Percentiles rank a stretch among this genome's conserved stretches.
Evolutionary conservation across 106 monocot species (phyloP).

Genomic region (Hemerocallis citrina): DNA sequence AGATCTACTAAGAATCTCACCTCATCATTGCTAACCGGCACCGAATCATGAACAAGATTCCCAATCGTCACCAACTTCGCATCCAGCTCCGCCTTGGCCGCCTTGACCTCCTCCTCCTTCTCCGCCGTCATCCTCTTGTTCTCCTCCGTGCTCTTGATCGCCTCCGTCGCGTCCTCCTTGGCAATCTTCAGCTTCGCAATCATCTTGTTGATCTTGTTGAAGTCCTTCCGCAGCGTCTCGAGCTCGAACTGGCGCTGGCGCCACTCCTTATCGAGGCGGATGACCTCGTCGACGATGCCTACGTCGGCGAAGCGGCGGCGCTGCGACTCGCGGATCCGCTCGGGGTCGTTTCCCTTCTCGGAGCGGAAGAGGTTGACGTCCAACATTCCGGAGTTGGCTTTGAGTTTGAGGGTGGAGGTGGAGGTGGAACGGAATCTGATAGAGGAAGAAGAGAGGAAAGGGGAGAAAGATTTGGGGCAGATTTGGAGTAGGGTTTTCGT

Average conservation of each 20-base stretch:
- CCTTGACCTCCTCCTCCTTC: slow-evolving; percentile 78
- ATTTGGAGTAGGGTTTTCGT: no score
- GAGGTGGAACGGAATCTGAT: no score
- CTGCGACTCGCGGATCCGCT: slow-evolving; percentile 79
- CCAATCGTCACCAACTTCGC: slow-evolving; percentile 61
- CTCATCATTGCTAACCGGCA: slow-evolving; percentile 84
- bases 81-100: slow-evolving; percentile 65
- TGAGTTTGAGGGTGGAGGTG: no score
- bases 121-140: slow-evolving; percentile 54
- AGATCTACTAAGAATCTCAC: slow-evolving; percentile 20
- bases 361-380: slow-evolving; percentile 71
- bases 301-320: slow-evolving; percentile 72
- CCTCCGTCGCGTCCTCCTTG: slow-evolving; percentile 63
- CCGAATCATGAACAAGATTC: slow-evolving; percentile 86
- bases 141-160: slow-evolving; percentile 78
- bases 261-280: slow-evolving; percentile 90
- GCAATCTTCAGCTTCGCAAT: slow-evolving; percentile 66
- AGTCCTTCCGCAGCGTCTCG: slow-evolving; percentile 66
- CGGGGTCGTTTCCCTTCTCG: slow-evolving; percentile 72
- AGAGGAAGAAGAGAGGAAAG: no score
- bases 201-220: slow-evolving; percentile 85
- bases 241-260: slow-evolving; percentile 95
- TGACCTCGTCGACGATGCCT: slow-evolving; percentile 77
- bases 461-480: no score
- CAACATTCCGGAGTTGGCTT: no score